Base-by-base conservation (phyloP, 805 yeast genomes). In the Pachysolen tannophilus region DNA sequence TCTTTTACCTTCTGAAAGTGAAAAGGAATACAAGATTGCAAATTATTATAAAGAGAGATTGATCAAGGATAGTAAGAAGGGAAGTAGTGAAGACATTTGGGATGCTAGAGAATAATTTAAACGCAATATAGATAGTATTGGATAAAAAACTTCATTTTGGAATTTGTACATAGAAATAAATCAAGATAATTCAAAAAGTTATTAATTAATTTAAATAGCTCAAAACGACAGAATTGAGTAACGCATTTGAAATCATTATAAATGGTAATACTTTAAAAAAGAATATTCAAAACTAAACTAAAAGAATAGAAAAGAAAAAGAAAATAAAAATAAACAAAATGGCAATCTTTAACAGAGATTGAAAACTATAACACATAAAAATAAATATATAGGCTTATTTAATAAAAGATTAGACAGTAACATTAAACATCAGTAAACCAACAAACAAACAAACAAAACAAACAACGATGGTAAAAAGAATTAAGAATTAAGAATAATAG, bases 81-180 rank as follows among this genome's bases (percentile, higher is more conserved):
- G 95, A 3, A 75, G 82, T 45, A 76, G 90, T 34, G 95, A 88
- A 52, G 90, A 83, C 49, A 67, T 90, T 7, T 90, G 97, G 97
- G 73, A 71, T 35, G 50, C 56, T 30, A 53, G 78, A 13, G 47
- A 49, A 26, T 30, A 26, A 23, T 8, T n/a, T n/a, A n/a, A n/a
- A 8, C 13, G 32, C 20, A 14, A 13, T 14, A 10, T 5, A 11
- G 29, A 6, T 4, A 16, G 29, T 26, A 11, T 26, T 26, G n/a
- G 8, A n/a, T 26, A 11, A 21, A 11, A 21, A 11, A 11, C 11
- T 8, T 8, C 11, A 11, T 21, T 8, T 32, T 14, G 16, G 15
- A 9, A 26, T n/a, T 13, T 19, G 31, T 33, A 20, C 14, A 32
- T 32, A 32, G 23, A 25, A 8, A n/a, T 30, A 19, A 11, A 13